Base-by-base conservation (phyloP, 176 grass and related monocot species). In the Cocos nucifera region DNA sequence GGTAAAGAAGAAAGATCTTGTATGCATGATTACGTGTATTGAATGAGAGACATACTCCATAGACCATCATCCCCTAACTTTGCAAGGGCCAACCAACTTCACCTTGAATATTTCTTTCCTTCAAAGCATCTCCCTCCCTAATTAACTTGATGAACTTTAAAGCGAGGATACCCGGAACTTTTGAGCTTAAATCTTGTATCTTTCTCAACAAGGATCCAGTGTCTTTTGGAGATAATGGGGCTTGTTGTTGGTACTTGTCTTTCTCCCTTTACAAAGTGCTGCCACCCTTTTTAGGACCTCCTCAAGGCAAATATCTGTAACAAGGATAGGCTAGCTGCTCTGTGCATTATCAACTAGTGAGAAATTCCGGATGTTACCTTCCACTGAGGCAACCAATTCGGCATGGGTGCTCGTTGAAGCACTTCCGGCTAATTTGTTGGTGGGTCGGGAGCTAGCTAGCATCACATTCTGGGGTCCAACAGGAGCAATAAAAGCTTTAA, bases 251-350 rank as follows among this genome's bases (percentile, higher is more conserved):
- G 24, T 56, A 73, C 49, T 50, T 54, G 61, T 35, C 64, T 65
- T 69, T 83, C 39, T 65, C 10, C 58, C 80, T 78, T 83, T 83
- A 64, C 75, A 65, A 78, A 78, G 75, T 83, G 81, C 70, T 61
- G 48, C 49, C 22, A 69, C 27, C 69, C 69, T 83, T 76, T 44
- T 65, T 78, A 55, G 69, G 69, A 69, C 72, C 81, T 74, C 72
- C 70, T 74, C 81, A 69, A 78, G 75, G 64, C 70, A 78, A 60
- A 70, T 64, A 70, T 44, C 58, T 73, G 67, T 78, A 49, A 65
- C 65, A 74, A 83, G 69, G 70, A 70, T 70, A 74, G 58, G 19
- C 21, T 21, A 21, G 21, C 16, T 59, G 49, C 25, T 54, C 75
- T 71, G 72, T 7, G 4, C 68, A 22, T 61, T 58, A 50, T 73